phyloP scores from a whole-genome alignment of 768 basidiomycete genomes.

The Hysterangium stoloniferum region DNA sequence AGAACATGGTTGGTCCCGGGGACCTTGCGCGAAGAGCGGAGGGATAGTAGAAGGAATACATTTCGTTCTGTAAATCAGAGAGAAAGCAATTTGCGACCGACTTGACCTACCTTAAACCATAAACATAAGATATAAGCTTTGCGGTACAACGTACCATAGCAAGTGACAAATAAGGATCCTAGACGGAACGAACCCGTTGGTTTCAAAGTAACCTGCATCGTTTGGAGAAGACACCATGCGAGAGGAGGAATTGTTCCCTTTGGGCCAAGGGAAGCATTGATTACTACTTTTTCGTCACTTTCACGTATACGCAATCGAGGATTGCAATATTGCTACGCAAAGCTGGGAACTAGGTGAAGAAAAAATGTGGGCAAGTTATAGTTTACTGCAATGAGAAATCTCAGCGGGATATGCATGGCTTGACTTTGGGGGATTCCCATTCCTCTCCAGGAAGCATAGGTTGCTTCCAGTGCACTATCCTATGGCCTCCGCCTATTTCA shows the following conservation, averaged over 20 bases:
- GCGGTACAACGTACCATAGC: conserved; percentile 69
- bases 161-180: conserved; percentile 96
- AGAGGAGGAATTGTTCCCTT: conserved; percentile 76
- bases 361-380: conserved; percentile 91
- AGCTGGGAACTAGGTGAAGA: conserved; percentile 76
- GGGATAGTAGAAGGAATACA: conserved; percentile 52
- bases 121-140: too few species aligned
- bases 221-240: conserved; percentile 64
- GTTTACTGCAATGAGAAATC: neutral
- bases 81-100: conserved; percentile 88
- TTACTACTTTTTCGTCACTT: conserved; percentile 57
- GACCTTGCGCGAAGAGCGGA: neutral
- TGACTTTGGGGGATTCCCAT: conserved; percentile 31
- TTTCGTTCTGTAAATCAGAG: conserved; percentile 39
- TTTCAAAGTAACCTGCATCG: conserved; percentile 8
- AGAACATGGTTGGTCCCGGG: too few species aligned
- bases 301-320: conserved; percentile 89
- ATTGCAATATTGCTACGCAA: conserved; percentile 66
- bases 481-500: conserved; percentile 79
- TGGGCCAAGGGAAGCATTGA: conserved; percentile 83
- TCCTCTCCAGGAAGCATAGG: conserved; percentile 65
- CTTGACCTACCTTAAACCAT: too few species aligned
- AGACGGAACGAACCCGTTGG: conserved; percentile 9
- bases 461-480: conserved; percentile 74
- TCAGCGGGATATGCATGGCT: too few species aligned